phyloP scores from a whole-genome alignment of 2,329 filamentous ascomycete genomes.

The Fusarium torulosum region DNA sequence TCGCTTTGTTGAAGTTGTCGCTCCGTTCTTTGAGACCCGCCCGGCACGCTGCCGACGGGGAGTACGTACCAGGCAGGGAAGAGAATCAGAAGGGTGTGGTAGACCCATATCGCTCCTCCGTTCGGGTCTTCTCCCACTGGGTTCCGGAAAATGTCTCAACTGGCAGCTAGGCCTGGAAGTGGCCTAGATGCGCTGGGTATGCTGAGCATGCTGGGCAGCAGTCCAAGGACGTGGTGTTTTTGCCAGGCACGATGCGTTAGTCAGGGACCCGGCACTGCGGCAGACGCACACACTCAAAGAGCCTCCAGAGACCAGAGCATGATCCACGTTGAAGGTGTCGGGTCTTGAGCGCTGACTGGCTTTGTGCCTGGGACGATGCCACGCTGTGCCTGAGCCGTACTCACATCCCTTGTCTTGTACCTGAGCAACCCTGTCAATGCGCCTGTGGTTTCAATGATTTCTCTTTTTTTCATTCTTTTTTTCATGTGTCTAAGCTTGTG shows the following conservation, averaged over 20 bases:
- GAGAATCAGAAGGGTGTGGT: constrained; percentile 22
- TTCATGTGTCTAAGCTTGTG: constrained; percentile 3
- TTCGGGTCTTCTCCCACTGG: constrained; percentile 9
- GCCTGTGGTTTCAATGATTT: background rate
- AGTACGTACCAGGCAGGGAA: constrained; percentile 13
- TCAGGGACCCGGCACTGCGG: constrained; percentile 43
- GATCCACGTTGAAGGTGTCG: constrained; percentile 27
- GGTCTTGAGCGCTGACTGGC: constrained; percentile 33
- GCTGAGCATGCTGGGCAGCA: too few species aligned
- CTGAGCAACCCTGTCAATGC: constrained; percentile 32
- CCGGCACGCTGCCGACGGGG: constrained; percentile 41
- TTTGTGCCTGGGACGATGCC: constrained; percentile 36
- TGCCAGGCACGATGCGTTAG: constrained; percentile 48
- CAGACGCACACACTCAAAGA: constrained; percentile 47
- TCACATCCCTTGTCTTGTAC: constrained; percentile 32
- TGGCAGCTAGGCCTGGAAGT: background rate
- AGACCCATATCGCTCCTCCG: constrained; percentile 31
- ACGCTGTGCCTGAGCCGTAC: constrained; percentile 33
- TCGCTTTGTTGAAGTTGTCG: constrained; percentile 17
- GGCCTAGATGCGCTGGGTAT: too few species aligned
- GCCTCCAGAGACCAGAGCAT: constrained; percentile 4
- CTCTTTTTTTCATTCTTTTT: background rate
- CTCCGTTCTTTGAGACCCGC: constrained; percentile 25
- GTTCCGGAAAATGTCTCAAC: constrained; percentile 47
- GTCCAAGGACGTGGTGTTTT: constrained; percentile 6